Evolutionary conservation across 306 rosid genomes (phyloP).

Genomic region (Prosopis cineraria): DNA sequence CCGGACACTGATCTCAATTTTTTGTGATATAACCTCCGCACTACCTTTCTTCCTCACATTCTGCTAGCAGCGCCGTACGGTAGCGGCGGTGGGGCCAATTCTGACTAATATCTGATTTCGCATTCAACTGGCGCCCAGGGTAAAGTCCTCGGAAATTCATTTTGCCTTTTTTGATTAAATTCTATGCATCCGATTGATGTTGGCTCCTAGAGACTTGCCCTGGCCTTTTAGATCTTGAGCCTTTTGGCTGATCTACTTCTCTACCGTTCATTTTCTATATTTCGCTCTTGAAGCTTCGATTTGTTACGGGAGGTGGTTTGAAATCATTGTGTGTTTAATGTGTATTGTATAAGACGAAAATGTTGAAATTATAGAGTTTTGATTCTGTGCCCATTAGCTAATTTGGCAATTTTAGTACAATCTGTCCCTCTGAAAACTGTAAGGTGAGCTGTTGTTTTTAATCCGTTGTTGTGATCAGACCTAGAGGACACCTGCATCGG

Average conservation of each 20-base stretch:
- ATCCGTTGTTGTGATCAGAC: neutral
- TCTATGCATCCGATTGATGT: neutral
- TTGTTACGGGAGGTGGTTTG: neutral
- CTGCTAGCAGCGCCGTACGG: constrained; percentile 38
- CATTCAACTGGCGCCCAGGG: constrained; percentile 33
- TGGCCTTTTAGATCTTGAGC: constrained; percentile 38
- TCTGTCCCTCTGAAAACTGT: neutral
- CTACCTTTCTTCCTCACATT: neutral
- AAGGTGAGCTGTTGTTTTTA: neutral
- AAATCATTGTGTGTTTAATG: neutral
- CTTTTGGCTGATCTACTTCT: constrained; percentile 14
- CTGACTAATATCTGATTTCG: neutral
- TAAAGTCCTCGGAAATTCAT: constrained; percentile 7
- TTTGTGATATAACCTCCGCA: neutral
- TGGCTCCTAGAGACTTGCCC: neutral
- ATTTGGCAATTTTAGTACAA: neutral
- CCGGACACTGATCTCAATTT: constrained; percentile 8
- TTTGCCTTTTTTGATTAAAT: neutral
- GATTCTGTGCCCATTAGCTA: neutral
- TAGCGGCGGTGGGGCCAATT: constrained; percentile 35
- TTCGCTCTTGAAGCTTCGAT: neutral
- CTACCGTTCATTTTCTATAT: neutral
- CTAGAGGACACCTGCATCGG: neutral
- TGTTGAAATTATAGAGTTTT: constrained; percentile 27
- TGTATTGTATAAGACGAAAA: neutral